These are phyloP conservation scores for Tylopilus sp. DNA, from an alignment of 1,284 basidiomycete species.

Conservation along the genomic window DNA sequence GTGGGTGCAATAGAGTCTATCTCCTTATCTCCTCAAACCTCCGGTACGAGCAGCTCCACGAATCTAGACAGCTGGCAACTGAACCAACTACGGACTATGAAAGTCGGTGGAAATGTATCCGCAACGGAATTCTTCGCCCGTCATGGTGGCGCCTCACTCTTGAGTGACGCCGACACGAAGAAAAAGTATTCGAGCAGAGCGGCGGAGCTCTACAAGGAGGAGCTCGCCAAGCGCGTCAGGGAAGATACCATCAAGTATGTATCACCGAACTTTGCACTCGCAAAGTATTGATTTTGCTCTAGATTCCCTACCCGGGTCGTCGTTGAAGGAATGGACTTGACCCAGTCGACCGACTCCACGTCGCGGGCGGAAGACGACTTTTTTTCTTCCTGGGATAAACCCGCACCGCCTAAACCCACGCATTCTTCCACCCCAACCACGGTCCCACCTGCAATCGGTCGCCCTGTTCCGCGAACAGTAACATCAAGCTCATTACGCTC, in stretches of 20 bases:
- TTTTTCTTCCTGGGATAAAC: constrained; percentile 95
- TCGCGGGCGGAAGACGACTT: constrained; percentile 77
- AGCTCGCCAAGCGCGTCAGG: constrained; percentile 78
- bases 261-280: not conserved
- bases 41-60: constrained; percentile 66
- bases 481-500: constrained; percentile 61
- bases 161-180: constrained; percentile 77
- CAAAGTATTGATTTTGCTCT: not conserved
- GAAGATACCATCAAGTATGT: constrained; percentile 74
- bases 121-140: constrained; percentile 89
- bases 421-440: constrained; percentile 41
- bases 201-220: constrained; percentile 90
- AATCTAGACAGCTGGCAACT: constrained; percentile 97
- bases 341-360: constrained; percentile 35
- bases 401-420: constrained; percentile 53
- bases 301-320: constrained; percentile 76
- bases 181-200: constrained; percentile 86
- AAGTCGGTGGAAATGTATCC: constrained; percentile 91
- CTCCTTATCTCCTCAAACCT: constrained; percentile 13
- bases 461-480: constrained; percentile 51
- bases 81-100: constrained; percentile 91
- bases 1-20: constrained; percentile 43
- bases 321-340: constrained; percentile 70
- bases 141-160: constrained; percentile 72
- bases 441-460: constrained; percentile 34